These are phyloP conservation scores for Plasmodium relictum DNA, from an alignment of 169 alveolate genomes.

Conservation along the genomic window DNA sequence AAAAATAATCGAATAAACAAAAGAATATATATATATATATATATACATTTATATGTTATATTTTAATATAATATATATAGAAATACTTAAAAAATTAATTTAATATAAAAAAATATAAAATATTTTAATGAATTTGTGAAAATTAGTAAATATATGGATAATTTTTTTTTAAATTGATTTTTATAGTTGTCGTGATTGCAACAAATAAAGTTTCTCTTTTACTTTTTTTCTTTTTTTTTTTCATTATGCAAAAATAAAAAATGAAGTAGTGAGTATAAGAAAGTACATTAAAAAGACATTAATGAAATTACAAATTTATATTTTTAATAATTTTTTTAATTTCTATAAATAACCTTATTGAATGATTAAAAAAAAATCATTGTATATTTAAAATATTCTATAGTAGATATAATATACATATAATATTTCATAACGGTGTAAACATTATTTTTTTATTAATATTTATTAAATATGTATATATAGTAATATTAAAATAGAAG, in stretches of 20 bases:
- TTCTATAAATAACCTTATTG: conserved; percentile 15
- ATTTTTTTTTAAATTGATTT: conserved; percentile 7
- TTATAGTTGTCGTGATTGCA: conserved; percentile 26
- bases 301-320: not conserved
- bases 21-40: conserved; percentile 1
- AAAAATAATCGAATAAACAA: not conserved
- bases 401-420: not conserved
- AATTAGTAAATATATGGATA: conserved; percentile 8
- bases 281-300: conserved; percentile 16
- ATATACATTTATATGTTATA: not conserved
- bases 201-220: conserved; percentile 15
- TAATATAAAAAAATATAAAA: conserved; percentile 10
- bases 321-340: conserved; percentile 17
- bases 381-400: not conserved
- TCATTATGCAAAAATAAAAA: not conserved
- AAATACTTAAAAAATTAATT: not conserved
- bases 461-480: not conserved
- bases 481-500: not conserved
- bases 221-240: not conserved
- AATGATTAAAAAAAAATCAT: not conserved
- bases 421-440: not conserved
- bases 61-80: not conserved
- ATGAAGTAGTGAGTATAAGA: conserved; percentile 5
- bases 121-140: conserved; percentile 9
- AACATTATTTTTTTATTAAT: not conserved